A percentile compares a stretch with the other conserved stretches of the same genome.
phyloP scores from a whole-genome alignment of 1,284 basidiomycete species.

The Vanrija sp. region DNA sequence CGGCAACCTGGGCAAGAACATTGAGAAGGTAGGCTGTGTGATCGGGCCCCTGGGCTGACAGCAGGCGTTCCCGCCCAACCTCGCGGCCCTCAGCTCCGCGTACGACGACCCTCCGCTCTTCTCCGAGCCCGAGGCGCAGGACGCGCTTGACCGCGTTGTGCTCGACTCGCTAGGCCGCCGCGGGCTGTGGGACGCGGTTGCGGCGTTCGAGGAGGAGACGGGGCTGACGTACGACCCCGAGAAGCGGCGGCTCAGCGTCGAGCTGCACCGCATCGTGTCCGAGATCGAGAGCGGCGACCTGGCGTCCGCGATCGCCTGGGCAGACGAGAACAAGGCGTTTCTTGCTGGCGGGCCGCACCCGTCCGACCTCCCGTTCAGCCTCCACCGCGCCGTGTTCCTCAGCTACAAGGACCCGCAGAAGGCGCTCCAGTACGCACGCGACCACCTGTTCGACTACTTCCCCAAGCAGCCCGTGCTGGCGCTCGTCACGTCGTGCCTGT shows the following conservation, averaged over 20 bases:
- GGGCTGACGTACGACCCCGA: conserved; percentile 59
- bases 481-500: conserved; percentile 71
- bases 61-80: conserved; percentile 43
- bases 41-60: conserved; percentile 7
- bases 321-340: conserved; percentile 62
- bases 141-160: conserved; percentile 37
- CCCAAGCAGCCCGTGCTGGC: conserved; percentile 68
- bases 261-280: conserved; percentile 68
- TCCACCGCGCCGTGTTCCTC: conserved; percentile 82
- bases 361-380: conserved; percentile 76
- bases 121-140: conserved; percentile 25
- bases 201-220: conserved; percentile 56
- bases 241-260: conserved; percentile 60
- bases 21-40: conserved; percentile 70
- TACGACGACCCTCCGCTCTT: conserved; percentile 46
- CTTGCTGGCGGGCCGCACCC: conserved; percentile 58
- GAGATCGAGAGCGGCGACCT: conserved; percentile 67
- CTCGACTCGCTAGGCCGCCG: conserved; percentile 40
- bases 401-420: conserved; percentile 46
- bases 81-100: conserved; percentile 38
- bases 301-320: conserved; percentile 74
- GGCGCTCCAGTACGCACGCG: conserved; percentile 72
- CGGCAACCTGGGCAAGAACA: conserved; percentile 69
- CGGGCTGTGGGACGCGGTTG: conserved; percentile 41
- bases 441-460: conserved; percentile 66